phyloP scores from a whole-genome alignment of 2,329 filamentous ascomycete genomes.

The Aspergillus sojae region DNA sequence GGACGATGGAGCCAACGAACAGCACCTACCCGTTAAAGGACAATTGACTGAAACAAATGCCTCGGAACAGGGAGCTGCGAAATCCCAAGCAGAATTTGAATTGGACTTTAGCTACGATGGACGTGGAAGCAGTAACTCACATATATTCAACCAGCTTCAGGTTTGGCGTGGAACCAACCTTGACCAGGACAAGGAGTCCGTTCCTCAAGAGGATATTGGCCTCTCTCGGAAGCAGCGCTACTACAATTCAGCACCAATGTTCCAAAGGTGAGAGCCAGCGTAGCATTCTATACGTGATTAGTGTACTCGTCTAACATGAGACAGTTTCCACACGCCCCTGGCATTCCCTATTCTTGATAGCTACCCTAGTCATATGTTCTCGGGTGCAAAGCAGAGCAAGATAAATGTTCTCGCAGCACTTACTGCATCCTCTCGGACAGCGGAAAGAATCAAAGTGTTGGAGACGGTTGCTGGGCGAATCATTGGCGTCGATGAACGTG shows the following conservation, averaged over 20 bases:
- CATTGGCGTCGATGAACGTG: conserved; percentile 76
- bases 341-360: conserved; percentile 79
- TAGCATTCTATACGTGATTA: background rate
- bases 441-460: conserved; percentile 66
- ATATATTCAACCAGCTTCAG: conserved; percentile 41
- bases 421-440: conserved; percentile 75
- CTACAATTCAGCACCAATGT: conserved; percentile 37
- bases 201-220: conserved; percentile 26
- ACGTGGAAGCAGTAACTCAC: conserved; percentile 25
- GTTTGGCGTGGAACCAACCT: conserved; percentile 32
- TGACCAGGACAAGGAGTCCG: conserved; percentile 15
- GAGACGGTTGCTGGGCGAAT: conserved; percentile 64
- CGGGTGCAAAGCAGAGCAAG: conserved; percentile 49
- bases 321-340: conserved; percentile 49
- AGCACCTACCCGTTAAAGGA: background rate
- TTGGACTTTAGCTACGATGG: conserved; percentile 43
- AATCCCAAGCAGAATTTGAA: conserved; percentile 36
- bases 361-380: conserved; percentile 74
- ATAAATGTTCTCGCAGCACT: conserved; percentile 58
- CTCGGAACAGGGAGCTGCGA: conserved; percentile 15
- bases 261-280: conserved; percentile 32
- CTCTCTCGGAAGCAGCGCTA: conserved; percentile 33
- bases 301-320: conserved; percentile 9
- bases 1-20: conserved; percentile 13
- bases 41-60: conserved; percentile 10